phyloP scores from a whole-genome alignment of 805 yeast genomes.

The Monosporozyma solicola region DNA sequence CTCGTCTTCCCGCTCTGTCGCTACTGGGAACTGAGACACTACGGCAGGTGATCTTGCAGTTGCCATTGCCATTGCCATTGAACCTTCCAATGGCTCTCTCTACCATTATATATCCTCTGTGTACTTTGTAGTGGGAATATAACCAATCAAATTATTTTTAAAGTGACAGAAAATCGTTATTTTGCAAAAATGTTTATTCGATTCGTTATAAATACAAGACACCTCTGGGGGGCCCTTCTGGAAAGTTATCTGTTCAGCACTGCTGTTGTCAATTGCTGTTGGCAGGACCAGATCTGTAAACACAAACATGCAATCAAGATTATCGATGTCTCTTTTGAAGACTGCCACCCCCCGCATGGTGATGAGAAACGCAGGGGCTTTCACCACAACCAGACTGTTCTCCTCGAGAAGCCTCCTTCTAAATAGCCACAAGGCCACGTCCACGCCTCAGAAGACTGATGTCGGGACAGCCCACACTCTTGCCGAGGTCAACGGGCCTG shows the following conservation, averaged over 20 bases:
- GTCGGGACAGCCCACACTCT: constrained; percentile 48
- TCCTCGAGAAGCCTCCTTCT: background rate
- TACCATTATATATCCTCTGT: background rate
- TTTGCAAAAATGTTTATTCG: background rate
- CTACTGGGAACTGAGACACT: constrained; percentile 51
- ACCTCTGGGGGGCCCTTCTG: no score
- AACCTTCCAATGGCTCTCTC: background rate
- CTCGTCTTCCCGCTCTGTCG: constrained; percentile 56
- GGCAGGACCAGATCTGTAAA: background rate
- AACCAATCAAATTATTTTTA: background rate
- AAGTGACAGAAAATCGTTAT: background rate
- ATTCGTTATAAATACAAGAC: no score
- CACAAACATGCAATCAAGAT: background rate
- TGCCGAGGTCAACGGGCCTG: constrained; percentile 70
- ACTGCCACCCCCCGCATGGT: background rate
- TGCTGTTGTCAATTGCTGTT: no score
- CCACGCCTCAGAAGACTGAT: constrained; percentile 28
- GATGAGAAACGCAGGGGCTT: background rate
- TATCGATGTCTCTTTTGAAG: background rate
- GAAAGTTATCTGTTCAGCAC: no score
- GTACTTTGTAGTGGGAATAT: background rate
- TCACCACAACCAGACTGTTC: background rate
- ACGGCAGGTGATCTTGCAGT: constrained; percentile 32
- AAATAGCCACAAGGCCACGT: constrained; percentile 22
- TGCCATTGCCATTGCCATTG: background rate